Percentiles rank a stretch among this genome's conserved stretches.
phyloP scores from a whole-genome alignment of 108 stramenopile genomes.

The Parietichytrium sp. region DNA sequence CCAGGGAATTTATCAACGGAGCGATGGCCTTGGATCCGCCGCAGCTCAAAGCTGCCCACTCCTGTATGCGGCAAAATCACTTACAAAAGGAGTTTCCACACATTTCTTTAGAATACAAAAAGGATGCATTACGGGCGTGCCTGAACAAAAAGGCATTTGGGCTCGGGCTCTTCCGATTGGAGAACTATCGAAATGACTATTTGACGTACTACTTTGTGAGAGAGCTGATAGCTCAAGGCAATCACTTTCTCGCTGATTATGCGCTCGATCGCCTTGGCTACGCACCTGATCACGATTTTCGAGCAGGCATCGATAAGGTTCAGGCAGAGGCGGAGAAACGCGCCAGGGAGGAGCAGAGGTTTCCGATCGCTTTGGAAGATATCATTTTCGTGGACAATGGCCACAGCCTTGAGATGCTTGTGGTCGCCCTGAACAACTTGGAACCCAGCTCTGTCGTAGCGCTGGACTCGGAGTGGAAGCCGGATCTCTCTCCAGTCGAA shows the following conservation, averaged over 20 bases:
- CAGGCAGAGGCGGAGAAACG: neutral
- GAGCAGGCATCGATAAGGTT: neutral
- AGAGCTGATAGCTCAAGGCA: neutral
- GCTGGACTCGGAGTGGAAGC: constrained; percentile 24
- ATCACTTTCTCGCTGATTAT: neutral
- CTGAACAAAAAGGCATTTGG: neutral
- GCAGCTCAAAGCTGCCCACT: neutral
- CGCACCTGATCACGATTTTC: neutral
- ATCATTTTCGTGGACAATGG: neutral
- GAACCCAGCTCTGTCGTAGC: neutral
- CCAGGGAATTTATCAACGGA: neutral
- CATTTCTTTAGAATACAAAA: neutral
- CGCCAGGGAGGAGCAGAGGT: neutral
- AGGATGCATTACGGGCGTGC: neutral
- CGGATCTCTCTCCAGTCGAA: neutral
- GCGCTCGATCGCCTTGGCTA: neutral
- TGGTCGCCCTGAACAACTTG: neutral
- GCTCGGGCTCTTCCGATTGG: neutral
- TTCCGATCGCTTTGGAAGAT: neutral
- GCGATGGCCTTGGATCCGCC: neutral
- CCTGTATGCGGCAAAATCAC: neutral
- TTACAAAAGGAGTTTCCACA: neutral
- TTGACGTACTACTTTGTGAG: neutral
- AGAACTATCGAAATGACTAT: neutral
- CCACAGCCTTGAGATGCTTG: neutral